Evolutionary conservation across 768 basidiomycete species (phyloP).

Genomic region (Termitomyces sp.): DNA sequence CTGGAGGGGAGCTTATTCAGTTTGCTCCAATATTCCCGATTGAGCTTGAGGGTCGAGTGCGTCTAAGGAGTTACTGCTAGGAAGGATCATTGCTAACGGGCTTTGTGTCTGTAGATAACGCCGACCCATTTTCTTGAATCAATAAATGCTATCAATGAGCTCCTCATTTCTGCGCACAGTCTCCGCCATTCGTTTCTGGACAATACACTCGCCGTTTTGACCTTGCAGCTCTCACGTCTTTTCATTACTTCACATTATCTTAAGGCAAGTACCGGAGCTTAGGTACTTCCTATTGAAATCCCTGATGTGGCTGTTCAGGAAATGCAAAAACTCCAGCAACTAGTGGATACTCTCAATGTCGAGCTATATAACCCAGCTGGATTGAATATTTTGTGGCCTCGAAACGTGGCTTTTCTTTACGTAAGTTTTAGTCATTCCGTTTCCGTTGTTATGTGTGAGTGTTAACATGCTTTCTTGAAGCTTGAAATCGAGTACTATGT

Average conservation of each 20-base stretch:
- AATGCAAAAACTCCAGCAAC: slow-evolving; percentile 57
- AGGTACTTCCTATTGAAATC: neutral
- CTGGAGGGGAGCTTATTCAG: slow-evolving; percentile 83
- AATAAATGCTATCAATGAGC: slow-evolving; percentile 86
- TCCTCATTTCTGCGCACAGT: slow-evolving; percentile 84
- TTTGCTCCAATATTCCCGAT: slow-evolving; percentile 86
- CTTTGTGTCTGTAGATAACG: slow-evolving; percentile 54
- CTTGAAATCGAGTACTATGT: slow-evolving; percentile 96
- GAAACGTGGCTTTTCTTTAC: slow-evolving; percentile 82
- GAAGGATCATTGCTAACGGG: slow-evolving; percentile 3
- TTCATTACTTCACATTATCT: slow-evolving; percentile 73
- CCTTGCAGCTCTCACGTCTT: slow-evolving; percentile 74
- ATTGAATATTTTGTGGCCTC: slow-evolving; percentile 82
- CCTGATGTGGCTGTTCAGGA: slow-evolving; percentile 44
- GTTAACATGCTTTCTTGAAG: slow-evolving; percentile 32
- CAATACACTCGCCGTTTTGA: slow-evolving; percentile 73
- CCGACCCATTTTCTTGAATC: slow-evolving; percentile 88
- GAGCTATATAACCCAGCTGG: slow-evolving; percentile 81
- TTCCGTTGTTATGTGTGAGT: slow-evolving; percentile 7
- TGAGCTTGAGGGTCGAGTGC: slow-evolving; percentile 88
- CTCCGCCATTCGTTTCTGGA: slow-evolving; percentile 66
- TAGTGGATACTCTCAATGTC: slow-evolving; percentile 65
- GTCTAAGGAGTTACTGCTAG: slow-evolving; percentile 20
- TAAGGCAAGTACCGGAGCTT: slow-evolving; percentile 41
- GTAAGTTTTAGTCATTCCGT: slow-evolving; percentile 46